Conservation (phyloP, 805 yeast species). For the Wickerhamomyces hampshirensis region DNA sequence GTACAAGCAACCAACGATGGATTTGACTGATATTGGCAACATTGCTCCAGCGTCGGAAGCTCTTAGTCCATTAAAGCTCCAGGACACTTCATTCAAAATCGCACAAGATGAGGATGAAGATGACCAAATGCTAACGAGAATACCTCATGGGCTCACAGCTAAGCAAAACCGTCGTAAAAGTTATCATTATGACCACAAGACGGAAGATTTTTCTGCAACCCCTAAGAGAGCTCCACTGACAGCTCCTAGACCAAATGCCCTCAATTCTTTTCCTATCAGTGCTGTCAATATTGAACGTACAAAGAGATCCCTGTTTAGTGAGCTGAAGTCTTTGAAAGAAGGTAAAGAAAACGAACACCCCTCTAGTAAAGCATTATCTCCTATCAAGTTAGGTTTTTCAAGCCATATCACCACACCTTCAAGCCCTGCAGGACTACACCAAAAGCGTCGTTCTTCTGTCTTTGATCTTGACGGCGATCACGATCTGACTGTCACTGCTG, state of each 20-base stretch:
- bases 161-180: conserved; percentile 27
- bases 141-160: conserved; percentile 42
- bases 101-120: conserved; percentile 14
- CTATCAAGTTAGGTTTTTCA: conserved; percentile 3
- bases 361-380: conserved; percentile 6
- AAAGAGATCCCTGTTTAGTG: conserved; percentile 19
- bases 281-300: conserved; percentile 9
- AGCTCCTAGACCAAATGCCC: conserved; percentile 27
- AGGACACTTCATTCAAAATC: conserved; percentile 12
- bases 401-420: conserved; percentile 1
- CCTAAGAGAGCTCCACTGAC: conserved; percentile 27
- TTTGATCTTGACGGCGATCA: conserved; percentile 23
- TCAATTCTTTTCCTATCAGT: conserved; percentile 21
- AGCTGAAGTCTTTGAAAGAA: conserved; percentile 9
- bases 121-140: conserved; percentile 23
- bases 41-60: conserved; percentile 12
- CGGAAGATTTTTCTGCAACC: conserved; percentile 7
- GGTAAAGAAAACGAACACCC: conserved; percentile 16
- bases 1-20: conserved; percentile 6
- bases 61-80: conserved; percentile 20
- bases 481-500: conserved; percentile 4
- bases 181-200: conserved; percentile 10
- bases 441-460: conserved; percentile 18
- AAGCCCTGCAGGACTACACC: conserved; percentile 5
- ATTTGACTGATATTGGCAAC: conserved; percentile 7